phyloP scores from a whole-genome alignment of 2,329 filamentous ascomycete genomes.

The Acrodontium crateriforme region DNA sequence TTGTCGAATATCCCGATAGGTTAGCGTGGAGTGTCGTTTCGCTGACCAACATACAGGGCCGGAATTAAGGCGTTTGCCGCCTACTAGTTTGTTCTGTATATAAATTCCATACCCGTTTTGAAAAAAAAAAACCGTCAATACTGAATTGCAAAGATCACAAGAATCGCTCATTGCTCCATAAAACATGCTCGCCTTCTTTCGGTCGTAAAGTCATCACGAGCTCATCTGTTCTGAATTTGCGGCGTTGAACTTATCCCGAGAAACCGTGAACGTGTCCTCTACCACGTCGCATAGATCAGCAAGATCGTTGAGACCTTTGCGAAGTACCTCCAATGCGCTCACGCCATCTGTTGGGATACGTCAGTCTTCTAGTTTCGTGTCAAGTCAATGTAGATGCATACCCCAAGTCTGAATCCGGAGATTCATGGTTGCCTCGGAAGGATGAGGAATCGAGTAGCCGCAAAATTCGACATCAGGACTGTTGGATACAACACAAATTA shows the following conservation, averaged over 20 bases:
- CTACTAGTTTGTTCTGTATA: no score
- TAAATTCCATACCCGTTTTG: slow-evolving; percentile 13
- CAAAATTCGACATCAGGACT: slow-evolving; percentile 97
- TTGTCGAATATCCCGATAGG: no score
- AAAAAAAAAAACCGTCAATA: no score
- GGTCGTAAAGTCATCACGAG: not conserved
- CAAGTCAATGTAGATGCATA: slow-evolving; percentile 38
- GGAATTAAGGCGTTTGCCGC: no score
- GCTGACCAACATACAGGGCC: no score
- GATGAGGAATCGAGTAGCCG: slow-evolving; percentile 94
- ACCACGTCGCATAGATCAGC: slow-evolving; percentile 90
- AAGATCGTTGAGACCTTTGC: slow-evolving; percentile 79
- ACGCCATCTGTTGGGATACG: slow-evolving; percentile 47
- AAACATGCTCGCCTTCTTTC: no score
- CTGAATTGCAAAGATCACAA: no score
- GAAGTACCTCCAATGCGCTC: slow-evolving; percentile 69
- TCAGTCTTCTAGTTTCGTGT: not conserved
- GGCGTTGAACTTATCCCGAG: slow-evolving; percentile 48
- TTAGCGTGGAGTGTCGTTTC: no score
- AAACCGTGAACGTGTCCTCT: slow-evolving; percentile 68
- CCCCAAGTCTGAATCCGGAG: slow-evolving; percentile 93
- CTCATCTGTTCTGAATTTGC: slow-evolving; percentile 14
- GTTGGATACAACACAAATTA: slow-evolving; percentile 1
- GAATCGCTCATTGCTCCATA: no score
- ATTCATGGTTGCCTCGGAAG: slow-evolving; percentile 93